phyloP scores from a whole-genome alignment of 2,329 filamentous ascomycete species.

The Trichoderma sp. region DNA sequence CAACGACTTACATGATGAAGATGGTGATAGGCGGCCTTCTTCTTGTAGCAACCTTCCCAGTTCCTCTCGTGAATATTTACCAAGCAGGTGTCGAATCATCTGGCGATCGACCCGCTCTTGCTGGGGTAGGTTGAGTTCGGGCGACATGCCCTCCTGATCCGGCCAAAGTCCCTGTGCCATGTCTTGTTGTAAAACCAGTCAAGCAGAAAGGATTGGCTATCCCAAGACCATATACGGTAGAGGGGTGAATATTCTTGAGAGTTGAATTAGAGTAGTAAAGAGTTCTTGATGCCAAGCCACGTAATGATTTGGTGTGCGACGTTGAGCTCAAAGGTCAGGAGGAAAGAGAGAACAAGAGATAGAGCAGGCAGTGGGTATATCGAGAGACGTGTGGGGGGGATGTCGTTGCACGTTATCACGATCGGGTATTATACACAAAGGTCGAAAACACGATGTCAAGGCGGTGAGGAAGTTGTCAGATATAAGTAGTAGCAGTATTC shows the following conservation, averaged over 20 bases:
- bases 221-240: neutral
- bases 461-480: conserved; percentile 13
- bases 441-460: neutral
- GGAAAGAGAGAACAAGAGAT: neutral
- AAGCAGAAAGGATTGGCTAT: neutral
- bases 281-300: neutral
- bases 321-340: neutral
- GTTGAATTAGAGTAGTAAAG: neutral
- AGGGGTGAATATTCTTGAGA: neutral
- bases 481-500: conserved; percentile 5
- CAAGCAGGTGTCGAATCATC: conserved; percentile 37
- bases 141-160: conserved; percentile 33
- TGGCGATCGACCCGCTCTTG: conserved; percentile 36
- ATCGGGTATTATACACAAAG: neutral
- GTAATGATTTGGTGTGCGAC: neutral
- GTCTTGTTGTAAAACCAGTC: conserved; percentile 17
- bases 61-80: conserved; percentile 35
- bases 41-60: conserved; percentile 35
- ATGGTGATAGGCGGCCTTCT: conserved; percentile 29
- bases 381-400: neutral
- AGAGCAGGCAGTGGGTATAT: neutral
- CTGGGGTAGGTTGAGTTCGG: conserved; percentile 26
- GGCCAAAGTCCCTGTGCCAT: conserved; percentile 35
- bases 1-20: conserved; percentile 31
- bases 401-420: neutral